Base-by-base conservation (phyloP, 208 protist species). In the Leishmania arabica region DNA sequence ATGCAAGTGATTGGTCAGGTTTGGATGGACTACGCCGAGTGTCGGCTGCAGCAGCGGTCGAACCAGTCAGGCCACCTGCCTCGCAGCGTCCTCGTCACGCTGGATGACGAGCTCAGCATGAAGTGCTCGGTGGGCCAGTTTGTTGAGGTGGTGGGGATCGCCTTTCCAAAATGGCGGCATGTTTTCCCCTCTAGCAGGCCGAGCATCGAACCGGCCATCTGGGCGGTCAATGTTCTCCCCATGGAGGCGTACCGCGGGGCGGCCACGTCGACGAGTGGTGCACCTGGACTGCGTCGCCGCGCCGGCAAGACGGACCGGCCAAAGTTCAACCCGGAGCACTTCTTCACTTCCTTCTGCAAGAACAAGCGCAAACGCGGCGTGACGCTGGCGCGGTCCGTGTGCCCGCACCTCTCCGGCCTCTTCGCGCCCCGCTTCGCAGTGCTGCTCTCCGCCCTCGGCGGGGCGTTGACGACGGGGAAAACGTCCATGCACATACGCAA, bases 11-110 rank as follows among this genome's bases (percentile, higher is more conserved):
- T 94, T 7, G 88, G 90, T 1, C 90, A 95, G 70, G 86, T 91
- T 11, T 96, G 91, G 92, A 96, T 97, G 93, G 94, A 97, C 89
- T 96, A 96, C 84, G 92, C 91, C 62, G 92, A 97, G 87, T 96
- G 94, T 78, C 92, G 92, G 2, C 90, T 97, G 80, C 94, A 97
- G 88, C 94, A 94, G 89, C 91, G 93, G 62, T 91, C 91, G 37
- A 91, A 91, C 75, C 85, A 91, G 75, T 90, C 89, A 1, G 94
- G 94, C 13, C 83, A 86, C 27, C 88, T 97, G 47, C 94, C 94
- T 7, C 92, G 92, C 71, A 96, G 88, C 77, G 81, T 97, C 9
- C 86, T 92, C 53, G 88, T 97, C 54, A 95, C 91, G 11, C 86
- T 97, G 27, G 94, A 97, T 68, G 93, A 97, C 78, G 94, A 97